Conservation (phyloP, 768 basidiomycete genomes). For the Amanita rimosa region DNA sequence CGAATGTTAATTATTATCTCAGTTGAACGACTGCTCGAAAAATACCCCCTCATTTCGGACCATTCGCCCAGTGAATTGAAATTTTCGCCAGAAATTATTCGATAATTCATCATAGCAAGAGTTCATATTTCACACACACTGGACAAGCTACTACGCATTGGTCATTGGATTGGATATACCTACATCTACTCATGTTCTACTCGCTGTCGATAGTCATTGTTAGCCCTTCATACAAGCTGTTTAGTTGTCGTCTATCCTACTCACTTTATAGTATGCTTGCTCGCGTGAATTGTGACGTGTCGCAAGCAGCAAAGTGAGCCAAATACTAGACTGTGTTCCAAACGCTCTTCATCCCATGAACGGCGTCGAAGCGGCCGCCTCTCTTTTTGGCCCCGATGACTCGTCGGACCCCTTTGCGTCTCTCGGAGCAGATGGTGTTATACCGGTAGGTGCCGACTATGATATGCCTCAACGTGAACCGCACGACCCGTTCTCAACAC, state of each 20-base stretch:
- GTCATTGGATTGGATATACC: conserved; percentile 4
- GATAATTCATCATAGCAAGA: conserved; percentile 8
- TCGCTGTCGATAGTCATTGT: conserved; percentile 12
- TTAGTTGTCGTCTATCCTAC: conserved; percentile 10
- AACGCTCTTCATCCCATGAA: conserved; percentile 28
- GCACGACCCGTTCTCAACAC: not conserved
- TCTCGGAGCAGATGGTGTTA: conserved; percentile 23
- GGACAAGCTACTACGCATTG: not conserved
- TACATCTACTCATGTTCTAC: conserved; percentile 7
- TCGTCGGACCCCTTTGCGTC: conserved; percentile 54
- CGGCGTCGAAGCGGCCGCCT: conserved; percentile 67
- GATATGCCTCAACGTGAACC: not conserved
- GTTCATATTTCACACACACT: not conserved
- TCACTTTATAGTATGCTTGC: not conserved
- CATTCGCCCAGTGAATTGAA: conserved; percentile 7
- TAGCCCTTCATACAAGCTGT: conserved; percentile 7
- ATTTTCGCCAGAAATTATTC: conserved; percentile 14
- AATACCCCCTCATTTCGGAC: conserved; percentile 21
- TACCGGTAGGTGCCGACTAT: not conserved
- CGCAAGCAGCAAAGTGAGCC: conserved; percentile 21
- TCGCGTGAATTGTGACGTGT: conserved; percentile 21
- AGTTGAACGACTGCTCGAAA: conserved; percentile 67
- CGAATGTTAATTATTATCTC: conserved; percentile 7
- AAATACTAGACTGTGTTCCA: conserved; percentile 18
- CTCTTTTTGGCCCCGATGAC: conserved; percentile 67